Evolutionary conservation across 176 grass and related monocot genomes (phyloP), one percentile per base, ranked within the genome.

Genomic region (Oryza meridionalis): DNA sequence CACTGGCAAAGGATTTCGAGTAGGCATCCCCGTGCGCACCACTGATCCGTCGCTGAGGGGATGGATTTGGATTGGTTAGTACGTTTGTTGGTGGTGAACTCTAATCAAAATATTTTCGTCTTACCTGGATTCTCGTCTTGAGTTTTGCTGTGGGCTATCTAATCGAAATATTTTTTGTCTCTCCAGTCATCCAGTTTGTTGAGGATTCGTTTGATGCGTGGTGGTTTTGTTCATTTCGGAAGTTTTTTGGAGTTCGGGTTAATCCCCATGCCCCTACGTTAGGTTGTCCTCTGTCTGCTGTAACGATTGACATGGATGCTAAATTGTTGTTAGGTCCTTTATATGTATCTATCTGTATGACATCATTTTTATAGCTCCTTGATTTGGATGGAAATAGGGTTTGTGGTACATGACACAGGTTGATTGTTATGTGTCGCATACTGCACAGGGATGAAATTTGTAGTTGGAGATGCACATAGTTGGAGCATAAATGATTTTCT

Each of bases 351-450:
- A 26, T 76, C 4, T 29, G 0, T 19, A 32, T 27, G 11, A 37
- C 11, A 13, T 45, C 11, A 35, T 13, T 26, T 17, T 75, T 80
- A 65, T 67, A 21, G 1, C 76, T 40, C 44, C 33, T 88, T n/a
- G 43, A 59, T 79, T 47, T 26, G 62, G 69, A 80, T 80, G 25
- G 22, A 50, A 49, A 63, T 80, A 64, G 7, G 38, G 11, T 75
- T 38, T 49, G 13, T 69, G 67, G 45, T 67, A 13, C 53, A 61
- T 72, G 68, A 27, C 13, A 27, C 13, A 49, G 51, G 19, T 78
- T 67, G 6, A 78, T 69, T 38, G 19, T 59, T 63, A 62, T 45
- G 25, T 63, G 44, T 63, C 9, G 16, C 42, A 72, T 16, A 16
- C 5, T 17, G 22, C 7, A 5, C 26, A 3, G 29, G 13, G 22